Evolutionary conservation across 1,284 basidiomycete species (phyloP), one percentile per base, ranked within the genome.

Genomic region (Austroboletus olivaceoglutinosus): DNA sequence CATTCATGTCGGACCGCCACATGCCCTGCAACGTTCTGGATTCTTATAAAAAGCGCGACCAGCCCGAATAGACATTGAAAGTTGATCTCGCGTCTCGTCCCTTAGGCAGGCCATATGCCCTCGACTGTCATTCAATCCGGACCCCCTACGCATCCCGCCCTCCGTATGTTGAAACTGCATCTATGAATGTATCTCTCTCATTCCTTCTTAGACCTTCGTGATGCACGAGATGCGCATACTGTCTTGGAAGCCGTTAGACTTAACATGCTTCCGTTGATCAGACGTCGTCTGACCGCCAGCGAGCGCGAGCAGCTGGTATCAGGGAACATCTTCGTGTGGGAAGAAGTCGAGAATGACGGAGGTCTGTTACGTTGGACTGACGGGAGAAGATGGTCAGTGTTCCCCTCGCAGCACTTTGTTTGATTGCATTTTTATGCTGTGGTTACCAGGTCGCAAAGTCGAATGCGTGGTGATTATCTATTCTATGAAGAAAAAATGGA

Each of bases 271-370:
- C 87, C 87, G 5, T 71, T 90, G 45, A 82, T 89, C 53, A 85
- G 77, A 52, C 78, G 85, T 23, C 79, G 87, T 15, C 73, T 90
- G 23, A 78, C 83, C 13, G 72, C 80, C 7, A 79, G 72, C 51
- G 87, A 90, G 62, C 76, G 88, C 50, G 83, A 87, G 40, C 77
- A 82, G 42, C 71, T 90, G 7, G 65, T 66, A 33, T 85, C 86
- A 45, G 87, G 87, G 1, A 85, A 88, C 56, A 78, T 89, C 31
- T 90, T 88, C 59, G 88, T 90, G 37, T 90, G 88, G 88, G 86
- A 89, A 61, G 86, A 89, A 63, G 86, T 85, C 12, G 86, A 89
- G 59, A 83, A 85, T 47, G 86, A 89, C 61, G 85, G 86, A 10
- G 86, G 86, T 16, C 68, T 89, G 21, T 73, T 88, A 49, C 76